Evolutionary conservation across 2,329 filamentous ascomycete genomes (phyloP).

Genomic region (Bertia moriformis): DNA sequence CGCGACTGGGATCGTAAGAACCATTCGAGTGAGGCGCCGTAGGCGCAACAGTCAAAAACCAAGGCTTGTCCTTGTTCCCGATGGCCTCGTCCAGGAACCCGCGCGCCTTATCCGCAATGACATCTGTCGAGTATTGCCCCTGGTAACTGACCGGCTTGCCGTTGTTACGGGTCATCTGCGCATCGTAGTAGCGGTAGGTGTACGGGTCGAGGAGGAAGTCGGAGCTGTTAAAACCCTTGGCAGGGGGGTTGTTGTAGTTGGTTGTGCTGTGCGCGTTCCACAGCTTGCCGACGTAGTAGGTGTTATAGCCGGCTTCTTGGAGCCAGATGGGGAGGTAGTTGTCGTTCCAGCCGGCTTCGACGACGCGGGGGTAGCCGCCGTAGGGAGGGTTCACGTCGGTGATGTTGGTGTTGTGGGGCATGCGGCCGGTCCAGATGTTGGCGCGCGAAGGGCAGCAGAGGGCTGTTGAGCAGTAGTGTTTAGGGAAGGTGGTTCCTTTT

Average conservation of each 20-base stretch:
- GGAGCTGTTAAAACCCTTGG: conserved; percentile 19
- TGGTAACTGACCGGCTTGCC: conserved; percentile 22
- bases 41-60: background rate
- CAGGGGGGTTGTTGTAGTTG: conserved; percentile 27
- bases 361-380: conserved; percentile 30
- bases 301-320: conserved; percentile 32
- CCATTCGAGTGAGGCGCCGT: background rate
- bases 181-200: background rate
- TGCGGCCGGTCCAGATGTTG: conserved; percentile 9
- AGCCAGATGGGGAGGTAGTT: conserved; percentile 35
- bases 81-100: conserved; percentile 33
- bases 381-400: conserved; percentile 10
- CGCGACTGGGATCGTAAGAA: background rate
- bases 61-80: conserved; percentile 11
- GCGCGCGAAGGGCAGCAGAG: conserved; percentile 12
- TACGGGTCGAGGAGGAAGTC: conserved; percentile 26
- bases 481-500: conserved; percentile 10
- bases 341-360: conserved; percentile 31
- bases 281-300: conserved; percentile 39
- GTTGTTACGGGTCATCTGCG: conserved; percentile 3
- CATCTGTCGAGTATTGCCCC: conserved; percentile 32
- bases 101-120: conserved; percentile 29
- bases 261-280: conserved; percentile 32
- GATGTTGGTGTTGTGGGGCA: conserved; percentile 12
- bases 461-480: conserved; percentile 13